Evolutionary conservation across 2,329 filamentous ascomycete genomes (phyloP).

Genomic region (Fusarium virguliforme): DNA sequence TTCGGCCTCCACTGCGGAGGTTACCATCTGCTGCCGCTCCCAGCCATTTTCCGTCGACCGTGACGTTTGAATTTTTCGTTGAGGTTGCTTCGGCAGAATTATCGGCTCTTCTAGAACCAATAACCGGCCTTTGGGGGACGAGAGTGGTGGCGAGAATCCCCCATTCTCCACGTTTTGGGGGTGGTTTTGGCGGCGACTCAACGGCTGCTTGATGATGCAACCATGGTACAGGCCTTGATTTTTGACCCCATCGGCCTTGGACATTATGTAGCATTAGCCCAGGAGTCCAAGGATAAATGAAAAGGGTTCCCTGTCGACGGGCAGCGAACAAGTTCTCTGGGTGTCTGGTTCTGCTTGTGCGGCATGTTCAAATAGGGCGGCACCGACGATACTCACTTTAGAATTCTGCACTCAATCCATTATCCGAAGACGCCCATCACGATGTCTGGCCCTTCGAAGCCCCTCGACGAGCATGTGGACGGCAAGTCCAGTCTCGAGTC

Average conservation of each 20-base stretch:
- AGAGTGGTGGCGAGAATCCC: constrained; percentile 25
- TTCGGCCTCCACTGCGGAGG: constrained; percentile 13
- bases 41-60: constrained; percentile 5
- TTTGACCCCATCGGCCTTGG: not conserved
- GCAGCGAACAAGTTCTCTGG: not conserved
- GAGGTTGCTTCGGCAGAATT: constrained; percentile 9
- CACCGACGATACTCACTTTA: not conserved
- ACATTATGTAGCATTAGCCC: no score
- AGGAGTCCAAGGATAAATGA: constrained; percentile 23
- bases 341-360: constrained; percentile 3
- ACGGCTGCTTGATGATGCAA: constrained; percentile 35
- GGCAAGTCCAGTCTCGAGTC: constrained; percentile 43
- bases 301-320: not conserved
- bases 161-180: constrained; percentile 35
- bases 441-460: constrained; percentile 27
- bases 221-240: constrained; percentile 11
- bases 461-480: constrained; percentile 36
- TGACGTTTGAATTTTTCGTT: constrained; percentile 38
- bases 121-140: not conserved
- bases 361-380: constrained; percentile 9
- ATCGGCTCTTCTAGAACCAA: constrained; percentile 25
- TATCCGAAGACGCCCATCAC: constrained; percentile 6
- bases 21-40: constrained; percentile 22
- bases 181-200: constrained; percentile 19
- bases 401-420: not conserved